phyloP scores from a whole-genome alignment of 495 filamentous ascomycete species.

The Penicillium steckii region DNA sequence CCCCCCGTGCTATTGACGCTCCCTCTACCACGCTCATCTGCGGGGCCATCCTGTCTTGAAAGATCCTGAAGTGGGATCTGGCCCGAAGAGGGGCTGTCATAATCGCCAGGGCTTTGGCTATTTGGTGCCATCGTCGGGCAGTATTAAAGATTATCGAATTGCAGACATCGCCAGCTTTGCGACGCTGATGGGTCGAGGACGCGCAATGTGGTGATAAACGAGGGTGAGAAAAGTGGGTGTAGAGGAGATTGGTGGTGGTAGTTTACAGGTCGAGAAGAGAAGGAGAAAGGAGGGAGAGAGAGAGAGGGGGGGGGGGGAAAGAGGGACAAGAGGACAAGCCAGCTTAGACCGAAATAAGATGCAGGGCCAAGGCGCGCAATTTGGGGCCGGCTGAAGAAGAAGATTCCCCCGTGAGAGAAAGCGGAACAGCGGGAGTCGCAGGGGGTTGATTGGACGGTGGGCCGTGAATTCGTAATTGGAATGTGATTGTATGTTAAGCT shows the following conservation, averaged over 20 bases:
- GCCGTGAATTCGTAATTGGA: too few relatives aligned
- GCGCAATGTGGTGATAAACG: constrained; percentile 5
- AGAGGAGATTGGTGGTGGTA: not conserved
- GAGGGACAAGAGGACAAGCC: not conserved
- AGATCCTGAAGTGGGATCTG: constrained; percentile 87
- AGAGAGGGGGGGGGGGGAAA: not conserved
- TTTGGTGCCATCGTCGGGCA: constrained; percentile 61
- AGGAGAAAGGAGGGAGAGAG: not conserved
- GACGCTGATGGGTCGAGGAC: constrained; percentile 1
- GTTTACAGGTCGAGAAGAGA: not conserved
- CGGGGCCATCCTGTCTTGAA: constrained; percentile 49
- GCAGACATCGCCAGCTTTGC: constrained; percentile 42
- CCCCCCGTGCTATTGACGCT: constrained; percentile 29
- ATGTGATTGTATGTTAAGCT: too few relatives aligned
- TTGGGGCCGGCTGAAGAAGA: constrained; percentile 3
- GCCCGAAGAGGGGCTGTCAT: constrained; percentile 46
- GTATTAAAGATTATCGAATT: constrained; percentile 35
- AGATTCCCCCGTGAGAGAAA: not conserved
- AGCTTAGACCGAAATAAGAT: not conserved
- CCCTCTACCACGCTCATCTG: constrained; percentile 29
- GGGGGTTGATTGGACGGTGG: too few relatives aligned
- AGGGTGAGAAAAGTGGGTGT: not conserved
- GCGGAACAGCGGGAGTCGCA: too few relatives aligned
- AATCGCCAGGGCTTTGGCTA: constrained; percentile 48
- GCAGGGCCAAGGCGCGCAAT: not conserved